Conservation (phyloP, 768 basidiomycete genomes). For the Phaeotremella skinneri region DNA sequence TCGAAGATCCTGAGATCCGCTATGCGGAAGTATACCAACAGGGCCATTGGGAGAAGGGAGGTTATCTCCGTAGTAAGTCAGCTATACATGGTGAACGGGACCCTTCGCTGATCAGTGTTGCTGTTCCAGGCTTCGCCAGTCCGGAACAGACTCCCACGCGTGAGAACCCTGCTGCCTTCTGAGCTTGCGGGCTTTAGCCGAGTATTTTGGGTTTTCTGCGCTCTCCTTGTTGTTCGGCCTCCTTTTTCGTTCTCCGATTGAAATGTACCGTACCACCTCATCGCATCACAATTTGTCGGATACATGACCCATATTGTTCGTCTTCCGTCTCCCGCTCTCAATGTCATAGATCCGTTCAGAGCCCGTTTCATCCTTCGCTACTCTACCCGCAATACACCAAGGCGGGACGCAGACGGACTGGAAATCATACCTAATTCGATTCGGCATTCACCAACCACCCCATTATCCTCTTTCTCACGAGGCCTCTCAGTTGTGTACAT, state of each 20-base stretch:
- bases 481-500: too few species aligned
- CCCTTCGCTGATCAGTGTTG: neutral
- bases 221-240: neutral
- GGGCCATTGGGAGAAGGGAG: conserved; percentile 53
- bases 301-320: too few species aligned
- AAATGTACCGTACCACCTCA: neutral
- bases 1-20: conserved; percentile 60
- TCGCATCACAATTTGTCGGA: too few species aligned
- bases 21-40: conserved; percentile 55
- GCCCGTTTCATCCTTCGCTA: too few species aligned
- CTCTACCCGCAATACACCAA: too few species aligned
- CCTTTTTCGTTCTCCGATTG: conserved; percentile 1
- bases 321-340: too few species aligned
- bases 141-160: neutral
- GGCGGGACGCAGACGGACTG: too few species aligned
- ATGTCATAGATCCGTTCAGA: too few species aligned
- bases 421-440: too few species aligned
- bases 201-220: neutral
- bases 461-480: too few species aligned
- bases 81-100: neutral
- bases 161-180: neutral
- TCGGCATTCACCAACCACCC: too few species aligned
- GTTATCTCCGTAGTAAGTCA: conserved; percentile 46
- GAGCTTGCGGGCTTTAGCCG: neutral
- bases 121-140: neutral